A percentile compares a stretch with the other conserved stretches of the same genome.
Conservation (phyloP, 1,284 basidiomycete species). For the Abortiporus biennis region DNA sequence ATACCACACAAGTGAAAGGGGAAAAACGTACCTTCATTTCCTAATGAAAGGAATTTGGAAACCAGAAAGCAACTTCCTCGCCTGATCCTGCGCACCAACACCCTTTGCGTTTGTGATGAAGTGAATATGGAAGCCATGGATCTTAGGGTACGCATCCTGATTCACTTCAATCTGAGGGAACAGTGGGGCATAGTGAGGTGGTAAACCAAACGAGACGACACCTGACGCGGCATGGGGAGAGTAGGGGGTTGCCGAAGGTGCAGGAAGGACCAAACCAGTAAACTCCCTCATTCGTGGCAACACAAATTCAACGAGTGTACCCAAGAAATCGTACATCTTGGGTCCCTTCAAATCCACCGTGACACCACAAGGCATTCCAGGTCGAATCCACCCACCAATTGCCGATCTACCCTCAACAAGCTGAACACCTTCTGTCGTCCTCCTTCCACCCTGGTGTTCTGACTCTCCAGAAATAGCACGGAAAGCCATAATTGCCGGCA, state of each 20-base stretch:
- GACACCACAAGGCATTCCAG: conserved; percentile 79
- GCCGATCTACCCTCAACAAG: conserved; percentile 76
- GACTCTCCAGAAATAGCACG: conserved; percentile 87
- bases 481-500: conserved; percentile 83
- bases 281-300: conserved; percentile 91
- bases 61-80: conserved; percentile 79
- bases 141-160: conserved; percentile 77
- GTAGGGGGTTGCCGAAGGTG: conserved; percentile 51
- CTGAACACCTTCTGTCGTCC: conserved; percentile 71
- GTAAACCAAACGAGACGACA: conserved; percentile 86
- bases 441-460: conserved; percentile 60
- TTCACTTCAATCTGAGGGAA: conserved; percentile 97
- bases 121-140: conserved; percentile 88
- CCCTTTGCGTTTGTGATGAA: conserved; percentile 85
- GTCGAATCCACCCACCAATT: conserved; percentile 80
- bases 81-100: conserved; percentile 79
- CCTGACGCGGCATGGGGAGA: conserved; percentile 79
- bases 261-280: conserved; percentile 71
- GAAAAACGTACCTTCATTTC: conserved; percentile 24
- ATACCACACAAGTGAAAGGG: too few relatives aligned
- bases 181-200: conserved; percentile 79
- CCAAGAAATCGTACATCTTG: conserved; percentile 92
- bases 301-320: conserved; percentile 89
- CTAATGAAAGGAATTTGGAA: conserved; percentile 81
- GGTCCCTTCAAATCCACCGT: conserved; percentile 89